Evolutionary conservation across 768 basidiomycete species (phyloP), one percentile per base, ranked within the genome.

Genomic region (Rhizopogon sp.): DNA sequence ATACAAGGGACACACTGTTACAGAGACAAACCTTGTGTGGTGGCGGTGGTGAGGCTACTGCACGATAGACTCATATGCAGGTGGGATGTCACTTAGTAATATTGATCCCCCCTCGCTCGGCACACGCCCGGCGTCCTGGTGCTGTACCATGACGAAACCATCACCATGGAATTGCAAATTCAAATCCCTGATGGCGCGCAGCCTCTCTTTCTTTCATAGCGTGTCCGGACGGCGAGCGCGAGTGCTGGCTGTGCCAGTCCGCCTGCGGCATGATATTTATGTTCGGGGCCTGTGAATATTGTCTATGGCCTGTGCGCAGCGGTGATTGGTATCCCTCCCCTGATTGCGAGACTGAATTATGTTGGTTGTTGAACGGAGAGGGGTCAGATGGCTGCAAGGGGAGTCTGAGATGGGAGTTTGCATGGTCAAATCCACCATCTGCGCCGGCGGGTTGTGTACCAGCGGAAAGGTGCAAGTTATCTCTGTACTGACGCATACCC

Each of bases 71-170:
- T 33, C 31, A 33, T 33, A 33, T 9, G 31, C 31, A 9, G 31
- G 31, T 33, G 31, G 31, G 31, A 33, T 33, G 9, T 33, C 31
- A 8, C 31, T 33, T 9, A 33, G 31, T 1, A 33, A 33, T 33
- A 25, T 25, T 25, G 25, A 25, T 25, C 31, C 31, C 31, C 9
- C 31, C 31, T 33, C 31, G 31, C 8, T 33, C 3, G 31, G 31
- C 9, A 33, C 9, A 33, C 31, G 31, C 31, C 31, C 8, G 1
- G 8, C 31, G 9, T 33, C 68, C 28, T 60, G 62, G 49, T 68
- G 67, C 29, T 62, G 67, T 3, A 62, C 59, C 39, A 68, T 40
- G 1, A 33, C 53, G 31, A 64, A 46, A 44, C 58, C 59, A 16
- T 20, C 11, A 1, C 50, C 63, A 43, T 61, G 29, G 10, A 33